phyloP scores from a whole-genome alignment of 257 asterid species.

The Galeopsis tetrahit region DNA sequence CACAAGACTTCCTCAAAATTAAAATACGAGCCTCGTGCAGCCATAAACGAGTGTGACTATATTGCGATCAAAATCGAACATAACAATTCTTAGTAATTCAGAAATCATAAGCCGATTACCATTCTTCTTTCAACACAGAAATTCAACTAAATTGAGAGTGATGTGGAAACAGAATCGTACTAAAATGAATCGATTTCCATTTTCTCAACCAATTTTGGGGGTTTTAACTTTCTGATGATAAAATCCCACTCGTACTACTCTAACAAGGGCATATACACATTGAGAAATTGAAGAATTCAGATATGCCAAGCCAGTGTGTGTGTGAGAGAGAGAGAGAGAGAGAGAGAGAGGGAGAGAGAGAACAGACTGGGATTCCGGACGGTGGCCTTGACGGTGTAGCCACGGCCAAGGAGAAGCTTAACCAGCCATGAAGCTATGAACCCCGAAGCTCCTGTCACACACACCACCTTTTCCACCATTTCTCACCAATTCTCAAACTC shows the following conservation, averaged over 20 bases:
- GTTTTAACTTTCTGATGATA: neutral
- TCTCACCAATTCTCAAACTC: neutral
- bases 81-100: neutral
- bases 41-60: no score
- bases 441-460: constrained; percentile 77
- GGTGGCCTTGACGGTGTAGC: constrained; percentile 64
- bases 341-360: constrained; percentile 34
- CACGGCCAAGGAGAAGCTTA: constrained; percentile 54
- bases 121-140: neutral
- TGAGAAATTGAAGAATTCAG: neutral
- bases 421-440: constrained; percentile 73
- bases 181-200: neutral
- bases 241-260: neutral
- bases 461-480: constrained; percentile 48
- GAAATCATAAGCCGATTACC: neutral
- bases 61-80: neutral
- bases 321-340: neutral
- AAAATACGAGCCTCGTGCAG: no score
- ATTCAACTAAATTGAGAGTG: neutral
- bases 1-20: no score
- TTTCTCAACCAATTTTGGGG: constrained; percentile 6
- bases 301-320: neutral
- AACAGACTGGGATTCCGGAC: constrained; percentile 54
- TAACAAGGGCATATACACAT: no score
- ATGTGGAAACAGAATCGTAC: neutral